Evolutionary conservation across 805 yeast species (phyloP).

Genomic region (Barnettozyma siamensis): DNA sequence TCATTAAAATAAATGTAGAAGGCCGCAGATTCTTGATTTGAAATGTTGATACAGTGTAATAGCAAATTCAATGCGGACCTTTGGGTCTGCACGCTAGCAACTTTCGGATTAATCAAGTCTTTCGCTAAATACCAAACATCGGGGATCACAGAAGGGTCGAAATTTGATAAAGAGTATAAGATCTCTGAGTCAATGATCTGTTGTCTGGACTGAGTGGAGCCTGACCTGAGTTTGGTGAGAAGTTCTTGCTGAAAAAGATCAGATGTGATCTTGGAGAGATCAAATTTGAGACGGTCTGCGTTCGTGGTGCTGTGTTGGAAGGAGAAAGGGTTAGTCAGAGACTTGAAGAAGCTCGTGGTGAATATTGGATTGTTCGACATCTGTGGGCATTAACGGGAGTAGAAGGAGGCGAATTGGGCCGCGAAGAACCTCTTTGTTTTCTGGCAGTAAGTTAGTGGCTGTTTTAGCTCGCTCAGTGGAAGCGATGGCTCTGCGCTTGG

Average conservation of each 20-base stretch:
- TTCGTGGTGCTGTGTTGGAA: slow-evolving; percentile 16
- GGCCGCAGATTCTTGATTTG: slow-evolving; percentile 44
- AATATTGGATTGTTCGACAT: slow-evolving; percentile 10
- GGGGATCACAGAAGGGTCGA: slow-evolving; percentile 53
- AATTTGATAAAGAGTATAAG: slow-evolving; percentile 43
- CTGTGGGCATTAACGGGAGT: no score
- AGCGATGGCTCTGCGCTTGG: no score
- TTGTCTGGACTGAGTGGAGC: slow-evolving; percentile 34
- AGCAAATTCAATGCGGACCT: slow-evolving; percentile 47
- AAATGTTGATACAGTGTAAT: slow-evolving; percentile 44
- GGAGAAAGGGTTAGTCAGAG: slow-evolving; percentile 23
- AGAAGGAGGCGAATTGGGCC: no score
- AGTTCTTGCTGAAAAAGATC: slow-evolving; percentile 36
- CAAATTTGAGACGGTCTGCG: slow-evolving; percentile 26
- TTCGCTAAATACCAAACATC: slow-evolving; percentile 72
- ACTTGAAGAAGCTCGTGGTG: slow-evolving; percentile 21
- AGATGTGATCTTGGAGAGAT: slow-evolving; percentile 40
- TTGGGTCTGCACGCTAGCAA: slow-evolving; percentile 29
- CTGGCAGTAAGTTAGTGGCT: no score
- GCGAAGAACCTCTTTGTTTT: no score
- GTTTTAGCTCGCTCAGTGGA: no score
- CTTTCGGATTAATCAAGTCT: slow-evolving; percentile 40
- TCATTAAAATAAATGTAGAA: slow-evolving; percentile 55
- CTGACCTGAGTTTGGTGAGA: slow-evolving; percentile 34
- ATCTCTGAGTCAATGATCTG: slow-evolving; percentile 45